These are phyloP conservation scores for Brassica nigra DNA, from an alignment of 345 rosid species.

Conservation along the genomic window DNA sequence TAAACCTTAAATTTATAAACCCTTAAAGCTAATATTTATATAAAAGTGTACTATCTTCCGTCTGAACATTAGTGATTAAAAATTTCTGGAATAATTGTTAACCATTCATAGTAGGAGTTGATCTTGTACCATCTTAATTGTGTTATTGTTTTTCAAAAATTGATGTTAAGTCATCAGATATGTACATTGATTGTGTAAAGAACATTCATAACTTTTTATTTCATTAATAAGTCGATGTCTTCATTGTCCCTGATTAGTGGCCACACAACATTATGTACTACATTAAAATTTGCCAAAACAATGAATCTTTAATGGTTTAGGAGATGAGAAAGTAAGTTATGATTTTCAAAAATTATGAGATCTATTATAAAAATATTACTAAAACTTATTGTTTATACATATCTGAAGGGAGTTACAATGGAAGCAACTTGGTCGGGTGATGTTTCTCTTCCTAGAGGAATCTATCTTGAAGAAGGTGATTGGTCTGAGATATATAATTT, in stretches of 20 bases:
- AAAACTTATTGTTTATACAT: no score
- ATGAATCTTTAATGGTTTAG: neutral
- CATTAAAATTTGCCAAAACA: neutral
- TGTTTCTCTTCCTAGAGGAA: no score
- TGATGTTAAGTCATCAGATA: neutral
- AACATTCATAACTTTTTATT: neutral
- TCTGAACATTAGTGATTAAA: slow-evolving; percentile 5
- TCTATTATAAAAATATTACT: no score
- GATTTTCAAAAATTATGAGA: no score
- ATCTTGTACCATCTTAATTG: slow-evolving; percentile 4
- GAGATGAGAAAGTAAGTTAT: no score
- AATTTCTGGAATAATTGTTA: neutral
- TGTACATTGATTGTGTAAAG: neutral
- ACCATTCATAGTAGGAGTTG: slow-evolving; percentile 27
- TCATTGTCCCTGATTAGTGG: neutral
- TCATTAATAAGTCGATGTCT: neutral
- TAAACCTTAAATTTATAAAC: no score
- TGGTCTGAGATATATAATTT: no score
- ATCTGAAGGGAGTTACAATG: no score
- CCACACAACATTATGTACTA: neutral
- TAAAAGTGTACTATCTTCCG: neutral
- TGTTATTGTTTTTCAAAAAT: neutral
- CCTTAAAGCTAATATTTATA: neutral
- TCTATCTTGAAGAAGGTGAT: no score
- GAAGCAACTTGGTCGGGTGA: no score